These are phyloP conservation scores for Alternaria ethzedia DNA, from an alignment of 2,329 filamentous ascomycete genomes.

Conservation along the genomic window DNA sequence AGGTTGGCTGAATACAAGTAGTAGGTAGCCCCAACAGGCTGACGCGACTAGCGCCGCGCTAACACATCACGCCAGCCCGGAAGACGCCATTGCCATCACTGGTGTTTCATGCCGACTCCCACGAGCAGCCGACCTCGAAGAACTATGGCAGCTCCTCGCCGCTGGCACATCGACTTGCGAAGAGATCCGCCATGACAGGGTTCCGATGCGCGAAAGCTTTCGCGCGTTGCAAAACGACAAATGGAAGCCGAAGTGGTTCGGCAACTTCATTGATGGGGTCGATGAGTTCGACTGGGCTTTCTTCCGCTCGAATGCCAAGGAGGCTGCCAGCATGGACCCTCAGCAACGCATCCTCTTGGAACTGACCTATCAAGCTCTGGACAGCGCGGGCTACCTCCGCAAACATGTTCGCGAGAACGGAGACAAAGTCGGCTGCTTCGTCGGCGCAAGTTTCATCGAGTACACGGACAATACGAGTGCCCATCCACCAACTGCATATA, in stretches of 20 bases:
- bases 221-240: slow-evolving; percentile 12
- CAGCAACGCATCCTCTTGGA: slow-evolving; percentile 37
- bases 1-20: slow-evolving; percentile 7
- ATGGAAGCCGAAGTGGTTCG: slow-evolving; percentile 17
- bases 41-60: not conserved
- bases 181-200: slow-evolving; percentile 6
- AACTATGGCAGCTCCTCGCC: slow-evolving; percentile 19
- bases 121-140: slow-evolving; percentile 17
- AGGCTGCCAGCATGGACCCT: slow-evolving; percentile 35
- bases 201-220: slow-evolving; percentile 11
- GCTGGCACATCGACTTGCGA: slow-evolving; percentile 10
- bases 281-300: slow-evolving; percentile 43
- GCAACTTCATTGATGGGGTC: slow-evolving; percentile 35
- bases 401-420: slow-evolving; percentile 10
- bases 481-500: slow-evolving; percentile 23
- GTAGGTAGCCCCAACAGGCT: slow-evolving; percentile 2
- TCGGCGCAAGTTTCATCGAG: slow-evolving; percentile 41
- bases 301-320: slow-evolving; percentile 27
- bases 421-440: slow-evolving; percentile 39
- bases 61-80: slow-evolving; percentile 2
- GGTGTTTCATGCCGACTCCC: slow-evolving; percentile 17
- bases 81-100: slow-evolving; percentile 14
- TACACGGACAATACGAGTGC: slow-evolving; percentile 31
- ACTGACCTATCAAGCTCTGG: slow-evolving; percentile 46
- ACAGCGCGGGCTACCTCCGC: slow-evolving; percentile 35